Evolutionary conservation across 140 eudicot genomes (phyloP).

Genomic region (Erigeron philadelphicus): DNA sequence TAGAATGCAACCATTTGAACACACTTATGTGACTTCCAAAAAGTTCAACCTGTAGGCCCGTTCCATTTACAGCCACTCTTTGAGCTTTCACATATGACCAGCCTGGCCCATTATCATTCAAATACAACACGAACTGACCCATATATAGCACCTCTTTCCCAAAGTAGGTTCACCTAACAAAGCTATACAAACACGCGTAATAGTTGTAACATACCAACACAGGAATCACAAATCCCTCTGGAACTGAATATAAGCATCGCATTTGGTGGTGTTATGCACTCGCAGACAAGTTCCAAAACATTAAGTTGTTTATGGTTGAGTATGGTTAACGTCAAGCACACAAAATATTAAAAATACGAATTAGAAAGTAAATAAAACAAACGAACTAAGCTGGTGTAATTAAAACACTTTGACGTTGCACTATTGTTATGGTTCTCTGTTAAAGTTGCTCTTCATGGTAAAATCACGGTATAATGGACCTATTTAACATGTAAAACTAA

Average conservation of each 20-base stretch:
- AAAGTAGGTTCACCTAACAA: too few species aligned
- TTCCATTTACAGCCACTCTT: too few species aligned
- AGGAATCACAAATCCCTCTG: slow-evolving; percentile 81
- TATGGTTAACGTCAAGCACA: neutral
- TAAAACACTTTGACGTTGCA: too few species aligned
- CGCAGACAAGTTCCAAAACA: slow-evolving; percentile 79
- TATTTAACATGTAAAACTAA: too few species aligned
- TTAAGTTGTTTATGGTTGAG: slow-evolving; percentile 54
- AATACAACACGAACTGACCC: neutral
- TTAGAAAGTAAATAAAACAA: neutral
- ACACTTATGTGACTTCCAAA: neutral
- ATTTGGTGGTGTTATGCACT: slow-evolving; percentile 84
- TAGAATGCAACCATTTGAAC: neutral
- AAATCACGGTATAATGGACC: too few species aligned
- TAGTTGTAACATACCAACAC: slow-evolving; percentile 44
- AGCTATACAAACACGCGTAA: neutral
- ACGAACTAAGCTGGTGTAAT: slow-evolving; percentile 47
- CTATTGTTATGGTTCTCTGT: too few species aligned
- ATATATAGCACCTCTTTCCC: too few species aligned
- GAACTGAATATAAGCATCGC: slow-evolving; percentile 77
- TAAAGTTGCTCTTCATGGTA: too few species aligned
- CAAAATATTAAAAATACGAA: neutral
- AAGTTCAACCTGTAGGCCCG: too few species aligned
- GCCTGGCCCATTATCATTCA: neutral
- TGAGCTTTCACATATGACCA: neutral